Evolutionary conservation across 2,329 filamentous ascomycete species (phyloP), one percentile per base, ranked within the genome.

Genomic region (Pseudocercospora crystallina): DNA sequence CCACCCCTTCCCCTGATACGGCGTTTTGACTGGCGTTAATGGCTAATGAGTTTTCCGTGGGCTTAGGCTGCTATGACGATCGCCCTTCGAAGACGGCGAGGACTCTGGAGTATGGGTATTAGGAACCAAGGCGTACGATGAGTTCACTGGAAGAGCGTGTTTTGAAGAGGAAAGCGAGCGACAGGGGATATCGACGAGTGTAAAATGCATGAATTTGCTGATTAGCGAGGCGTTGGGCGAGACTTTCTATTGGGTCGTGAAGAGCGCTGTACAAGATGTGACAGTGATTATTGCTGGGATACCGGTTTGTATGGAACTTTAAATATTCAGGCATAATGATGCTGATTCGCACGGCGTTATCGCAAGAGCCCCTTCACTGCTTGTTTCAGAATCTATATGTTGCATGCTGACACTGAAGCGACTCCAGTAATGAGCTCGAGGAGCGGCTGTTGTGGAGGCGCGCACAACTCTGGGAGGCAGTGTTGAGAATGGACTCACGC

Each of bases 21-120:
- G 37, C 32, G 8, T 35, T 35, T 14, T 26, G 13, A 8, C 13
- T 17, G n/a, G 14, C n/a, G 9, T 9, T 33, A 14, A 32, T 42
- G 42, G 46, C 46, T 49, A 37, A 46, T 41, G 36, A 8, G 11
- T 34, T 43, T 17, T 34, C 14, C 30, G n/a, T 29, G 37, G 29
- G 15, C 10, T 40, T 40, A 29, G 37, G 29, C 15, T 29, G 37
- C 37, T 17, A 40, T 7, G 20, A 26, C 7, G 20, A 7, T 3
- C 20, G 17, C 37, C 11, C 8, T 10, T 26, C 39, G 4, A 30
- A 29, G 26, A 42, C 26, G 5, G 17, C 39, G 39, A 32, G 8
- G 26, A 32, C 39, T 2, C 30, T 42, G 39, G 39, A 26, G 39
- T 14, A 20, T n/a, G 10, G 15, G 5, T 42, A 42, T 10, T 42